Evolutionary conservation across 1,139 yeast genomes (phyloP).

Genomic region (Ashbya aceris): DNA sequence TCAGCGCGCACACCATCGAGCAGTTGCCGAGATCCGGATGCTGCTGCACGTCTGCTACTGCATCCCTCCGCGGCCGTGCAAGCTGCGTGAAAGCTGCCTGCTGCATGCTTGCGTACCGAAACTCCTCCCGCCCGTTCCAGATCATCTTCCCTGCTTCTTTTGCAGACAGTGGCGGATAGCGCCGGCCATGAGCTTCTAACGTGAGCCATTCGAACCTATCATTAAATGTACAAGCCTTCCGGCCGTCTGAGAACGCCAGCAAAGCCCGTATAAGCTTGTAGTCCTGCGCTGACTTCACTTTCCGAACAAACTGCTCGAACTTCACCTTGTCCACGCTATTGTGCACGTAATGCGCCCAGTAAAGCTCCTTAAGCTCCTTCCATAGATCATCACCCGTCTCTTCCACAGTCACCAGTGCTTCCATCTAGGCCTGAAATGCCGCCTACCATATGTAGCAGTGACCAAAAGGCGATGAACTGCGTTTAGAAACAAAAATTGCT

Average conservation of each 20-base stretch:
- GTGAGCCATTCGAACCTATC: constrained; percentile 39
- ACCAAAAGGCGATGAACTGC: too few species aligned
- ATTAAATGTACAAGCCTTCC: constrained; percentile 13
- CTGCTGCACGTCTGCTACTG: constrained; percentile 23
- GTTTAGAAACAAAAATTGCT: too few species aligned
- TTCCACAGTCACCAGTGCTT: not conserved
- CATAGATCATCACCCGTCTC: constrained; percentile 7
- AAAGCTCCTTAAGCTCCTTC: constrained; percentile 10
- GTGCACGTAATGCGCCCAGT: constrained; percentile 9
- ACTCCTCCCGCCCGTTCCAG: constrained; percentile 12
- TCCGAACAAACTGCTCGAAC: constrained; percentile 4
- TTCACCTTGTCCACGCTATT: constrained; percentile 1
- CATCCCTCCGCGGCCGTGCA: constrained; percentile 16
- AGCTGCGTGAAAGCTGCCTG: constrained; percentile 13
- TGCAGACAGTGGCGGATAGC: constrained; percentile 33
- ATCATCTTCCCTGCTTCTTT: constrained; percentile 15
- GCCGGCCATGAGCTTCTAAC: constrained; percentile 30
- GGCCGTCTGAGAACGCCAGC: constrained; percentile 12
- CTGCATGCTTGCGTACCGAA: constrained; percentile 6
- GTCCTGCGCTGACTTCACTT: constrained; percentile 11
- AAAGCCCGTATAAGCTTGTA: constrained; percentile 12
- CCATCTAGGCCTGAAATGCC: not conserved
- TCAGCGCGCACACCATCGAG: constrained; percentile 61
- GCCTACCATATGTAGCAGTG: not conserved
- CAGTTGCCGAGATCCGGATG: constrained; percentile 64